phyloP scores from a whole-genome alignment of 108 stramenopile species.

The Mayamaea pseudoterrestris region DNA sequence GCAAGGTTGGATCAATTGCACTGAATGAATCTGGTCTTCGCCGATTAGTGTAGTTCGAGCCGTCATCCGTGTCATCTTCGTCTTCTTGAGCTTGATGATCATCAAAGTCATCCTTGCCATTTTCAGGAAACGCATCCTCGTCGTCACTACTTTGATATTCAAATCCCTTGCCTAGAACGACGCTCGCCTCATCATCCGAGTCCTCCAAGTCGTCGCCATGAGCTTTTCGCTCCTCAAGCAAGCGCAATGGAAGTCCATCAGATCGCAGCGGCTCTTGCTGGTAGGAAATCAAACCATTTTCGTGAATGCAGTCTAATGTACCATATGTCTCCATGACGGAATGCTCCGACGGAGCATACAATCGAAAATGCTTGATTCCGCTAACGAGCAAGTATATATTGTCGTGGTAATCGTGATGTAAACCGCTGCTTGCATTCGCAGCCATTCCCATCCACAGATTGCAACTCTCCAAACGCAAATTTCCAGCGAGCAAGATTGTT shows the following conservation, averaged over 20 bases:
- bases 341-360: slow-evolving; percentile 47
- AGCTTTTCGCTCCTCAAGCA: background rate
- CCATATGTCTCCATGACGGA: slow-evolving; percentile 68
- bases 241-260: slow-evolving; percentile 14
- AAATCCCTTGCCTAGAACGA: slow-evolving; percentile 24
- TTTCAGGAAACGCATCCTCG: slow-evolving; percentile 3
- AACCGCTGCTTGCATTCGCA: slow-evolving; percentile 45
- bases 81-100: slow-evolving; percentile 11
- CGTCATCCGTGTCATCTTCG: slow-evolving; percentile 10
- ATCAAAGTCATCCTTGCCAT: slow-evolving; percentile 6
- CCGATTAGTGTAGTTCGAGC: background rate
- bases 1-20: too few species aligned
- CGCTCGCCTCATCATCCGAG: slow-evolving; percentile 28
- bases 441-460: slow-evolving; percentile 88
- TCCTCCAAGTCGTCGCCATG: slow-evolving; percentile 40
- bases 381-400: slow-evolving; percentile 85
- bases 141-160: slow-evolving; percentile 16
- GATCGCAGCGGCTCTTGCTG: slow-evolving; percentile 16
- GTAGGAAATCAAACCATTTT: slow-evolving; percentile 88
- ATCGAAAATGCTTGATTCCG: slow-evolving; percentile 81
- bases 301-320: slow-evolving; percentile 51
- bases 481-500: slow-evolving; percentile 8
- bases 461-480: slow-evolving; percentile 55
- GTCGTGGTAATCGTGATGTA: slow-evolving; percentile 99
- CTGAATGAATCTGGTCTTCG: background rate